Evolutionary conservation across 495 filamentous ascomycete species (phyloP), one percentile per base, ranked within the genome.

Genomic region (Lasiosphaeria miniovina): DNA sequence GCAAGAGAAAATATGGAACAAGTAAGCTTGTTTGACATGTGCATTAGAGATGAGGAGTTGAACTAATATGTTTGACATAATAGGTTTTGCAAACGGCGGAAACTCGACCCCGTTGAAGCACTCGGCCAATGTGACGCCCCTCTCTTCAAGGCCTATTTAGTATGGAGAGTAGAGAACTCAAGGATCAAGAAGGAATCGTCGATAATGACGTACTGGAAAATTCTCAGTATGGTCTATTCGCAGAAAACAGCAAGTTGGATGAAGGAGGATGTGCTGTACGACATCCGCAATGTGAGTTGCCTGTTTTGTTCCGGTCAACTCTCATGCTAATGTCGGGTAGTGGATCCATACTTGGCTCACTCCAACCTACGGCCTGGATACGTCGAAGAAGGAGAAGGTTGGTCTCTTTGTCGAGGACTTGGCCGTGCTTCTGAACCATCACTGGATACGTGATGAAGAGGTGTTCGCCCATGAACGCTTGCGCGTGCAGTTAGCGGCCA

Each of bases 401-500:
- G 46, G 46, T 6, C n/a, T n/a, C n/a, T 49, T 49, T 49, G 6
- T 7, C 15, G 46, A 15, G n/a, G 46, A 49, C n/a, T 31, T 49
- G 46, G 46, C 6, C 15, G 6, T 49, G 5, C 6, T 49, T 7
- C 46, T 49, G 46, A 6, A 49, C n/a, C n/a, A 49, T 49, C 46
- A 49, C 46, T 49, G 6, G 6, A 15, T 49, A 7, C 46, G 6
- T 15, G 46, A 49, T 49, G 46, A 49, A 49, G 46, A 49, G 17
- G 6, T 49, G 46, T 49, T 49, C 15, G 6, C 63, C 63, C 66
- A 35, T 61, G 45, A 48, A 14, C 46, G 46, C 6, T 15, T 49
- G 5, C 46, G 46, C 46, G 46, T 49, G 46, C 46, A 49, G 15
- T 7, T 49, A 5, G 46, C 46, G 5, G 46, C 46, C 14, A 15